Conservation (phyloP, 352 stramenopile species). For the Pythium utonaiense region DNA sequence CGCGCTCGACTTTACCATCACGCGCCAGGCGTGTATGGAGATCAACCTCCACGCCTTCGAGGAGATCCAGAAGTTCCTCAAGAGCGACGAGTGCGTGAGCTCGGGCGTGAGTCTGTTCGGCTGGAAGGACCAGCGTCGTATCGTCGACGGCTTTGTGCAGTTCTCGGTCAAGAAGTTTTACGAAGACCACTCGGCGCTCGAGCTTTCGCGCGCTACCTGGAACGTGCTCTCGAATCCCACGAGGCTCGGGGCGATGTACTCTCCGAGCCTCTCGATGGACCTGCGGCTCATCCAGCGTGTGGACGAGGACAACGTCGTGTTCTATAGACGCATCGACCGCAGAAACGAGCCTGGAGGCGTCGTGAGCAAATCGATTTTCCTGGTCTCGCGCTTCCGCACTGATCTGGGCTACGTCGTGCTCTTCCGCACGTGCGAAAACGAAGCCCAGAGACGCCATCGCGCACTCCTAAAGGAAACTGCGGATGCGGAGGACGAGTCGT, state of each 20-base stretch:
- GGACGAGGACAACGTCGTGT: slow-evolving; percentile 60
- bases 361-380: slow-evolving; percentile 43
- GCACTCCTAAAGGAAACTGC: slow-evolving; percentile 3
- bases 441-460: slow-evolving; percentile 11
- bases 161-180: slow-evolving; percentile 60
- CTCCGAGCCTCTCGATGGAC: slow-evolving; percentile 31
- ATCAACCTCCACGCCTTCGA: slow-evolving; percentile 34
- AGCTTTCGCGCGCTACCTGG: slow-evolving; percentile 36
- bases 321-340: slow-evolving; percentile 41
- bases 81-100: slow-evolving; percentile 39
- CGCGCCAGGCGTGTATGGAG: slow-evolving; percentile 36
- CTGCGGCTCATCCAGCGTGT: slow-evolving; percentile 49
- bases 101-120: slow-evolving; percentile 47
- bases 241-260: slow-evolving; percentile 38
- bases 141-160: slow-evolving; percentile 38
- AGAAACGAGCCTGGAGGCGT: slow-evolving; percentile 13
- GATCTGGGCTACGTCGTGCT: slow-evolving; percentile 38
- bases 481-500: slow-evolving; percentile 23
- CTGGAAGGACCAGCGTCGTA: slow-evolving; percentile 44
- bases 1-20: slow-evolving; percentile 27
- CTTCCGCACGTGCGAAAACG: slow-evolving; percentile 39
- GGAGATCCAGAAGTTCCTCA: slow-evolving; percentile 40
- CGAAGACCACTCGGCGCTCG: slow-evolving; percentile 21
- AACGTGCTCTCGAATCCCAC: slow-evolving; percentile 31
- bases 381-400: slow-evolving; percentile 39